Evolutionary conservation across 371 early-diverging fungal genomes (phyloP).

Genomic region (Actinomortierella wolfii): DNA sequence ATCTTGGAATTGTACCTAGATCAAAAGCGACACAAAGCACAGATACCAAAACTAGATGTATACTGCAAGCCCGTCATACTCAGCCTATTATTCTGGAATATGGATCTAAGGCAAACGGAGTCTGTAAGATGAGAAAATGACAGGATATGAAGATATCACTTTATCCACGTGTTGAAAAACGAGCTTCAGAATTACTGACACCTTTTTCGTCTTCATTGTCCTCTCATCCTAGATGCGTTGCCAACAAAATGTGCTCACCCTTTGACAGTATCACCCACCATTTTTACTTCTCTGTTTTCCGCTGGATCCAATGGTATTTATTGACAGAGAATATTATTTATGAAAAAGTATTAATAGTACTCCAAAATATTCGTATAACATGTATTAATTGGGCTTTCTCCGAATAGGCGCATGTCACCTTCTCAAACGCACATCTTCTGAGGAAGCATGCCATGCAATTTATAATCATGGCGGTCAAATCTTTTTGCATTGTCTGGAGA

Average conservation of each 20-base stretch:
- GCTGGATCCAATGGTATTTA: conserved; percentile 5
- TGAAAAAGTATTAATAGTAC: background rate
- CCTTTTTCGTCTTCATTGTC: too few species aligned
- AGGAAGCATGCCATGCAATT: conserved; percentile 8
- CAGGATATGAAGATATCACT: too few species aligned
- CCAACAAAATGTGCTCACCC: conserved; percentile 28
- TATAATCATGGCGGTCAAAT: conserved; percentile 22
- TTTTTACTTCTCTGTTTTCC: conserved; percentile 19
- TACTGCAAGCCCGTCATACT: background rate
- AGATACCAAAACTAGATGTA: background rate
- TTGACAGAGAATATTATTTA: background rate
- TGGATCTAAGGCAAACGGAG: background rate
- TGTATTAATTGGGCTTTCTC: background rate
- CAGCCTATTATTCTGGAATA: conserved; percentile 1
- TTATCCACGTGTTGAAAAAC: too few species aligned
- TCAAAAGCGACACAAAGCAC: background rate
- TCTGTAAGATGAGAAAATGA: conserved; percentile 2
- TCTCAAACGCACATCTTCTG: conserved; percentile 9
- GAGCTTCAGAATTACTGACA: too few species aligned
- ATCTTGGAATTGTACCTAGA: conserved; percentile 2
- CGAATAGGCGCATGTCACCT: conserved; percentile 12
- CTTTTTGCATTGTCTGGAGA: conserved; percentile 28
- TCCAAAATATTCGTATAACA: too few species aligned
- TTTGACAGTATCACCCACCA: conserved; percentile 22
- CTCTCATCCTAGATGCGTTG: conserved; percentile 6